Evolutionary conservation across 768 basidiomycete genomes (phyloP), one percentile per base, ranked within the genome.

Genomic region (Suillus clintonianus): DNA sequence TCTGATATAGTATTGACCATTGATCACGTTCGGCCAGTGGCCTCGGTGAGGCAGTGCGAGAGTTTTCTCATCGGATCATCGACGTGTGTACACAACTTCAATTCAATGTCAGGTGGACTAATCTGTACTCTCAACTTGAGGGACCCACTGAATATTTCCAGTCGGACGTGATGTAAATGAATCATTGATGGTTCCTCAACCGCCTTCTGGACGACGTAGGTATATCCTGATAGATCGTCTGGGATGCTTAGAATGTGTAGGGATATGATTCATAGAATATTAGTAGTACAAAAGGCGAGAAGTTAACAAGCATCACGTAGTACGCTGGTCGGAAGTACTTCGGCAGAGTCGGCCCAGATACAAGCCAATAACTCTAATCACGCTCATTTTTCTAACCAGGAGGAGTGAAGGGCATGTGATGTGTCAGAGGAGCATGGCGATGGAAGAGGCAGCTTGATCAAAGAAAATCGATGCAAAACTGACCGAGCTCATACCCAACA

Each of bases 391-490:
- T 19, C 42, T 19, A 74, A 61, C 86, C 89, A 10, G 90, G 91
- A n/a, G 88, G 91, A 69, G 77, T 88, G 15, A 91, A 93, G 70
- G 93, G 92, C 4, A 89, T 93, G 88, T 81, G 77, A 89, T 93
- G 88, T 81, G 77, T n/a, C 80, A 79, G 47, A 76, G 76, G 69
- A 89, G 88, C 70, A 77, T 86, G 60, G 81, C 81, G 32, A 64
- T 80, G 90, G 69, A 90, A 89, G 73, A 79, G 88, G 63, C 89
- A 91, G 63, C 67, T 91, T 3, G 91, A 91, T 39, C 39, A 39
- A 39, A 71, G 89, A 91, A 70, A 78, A 91, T 63, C 75, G 80
- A 90, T 50, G 88, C 87, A 30, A 91, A 91, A 75, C 81, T 89
- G 66, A 5, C 11, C 32, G 32, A 56, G 14, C 27, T 11, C 10